Conservation (phyloP, 208 protist genomes). For the Leptomonas seymouri region DNA sequence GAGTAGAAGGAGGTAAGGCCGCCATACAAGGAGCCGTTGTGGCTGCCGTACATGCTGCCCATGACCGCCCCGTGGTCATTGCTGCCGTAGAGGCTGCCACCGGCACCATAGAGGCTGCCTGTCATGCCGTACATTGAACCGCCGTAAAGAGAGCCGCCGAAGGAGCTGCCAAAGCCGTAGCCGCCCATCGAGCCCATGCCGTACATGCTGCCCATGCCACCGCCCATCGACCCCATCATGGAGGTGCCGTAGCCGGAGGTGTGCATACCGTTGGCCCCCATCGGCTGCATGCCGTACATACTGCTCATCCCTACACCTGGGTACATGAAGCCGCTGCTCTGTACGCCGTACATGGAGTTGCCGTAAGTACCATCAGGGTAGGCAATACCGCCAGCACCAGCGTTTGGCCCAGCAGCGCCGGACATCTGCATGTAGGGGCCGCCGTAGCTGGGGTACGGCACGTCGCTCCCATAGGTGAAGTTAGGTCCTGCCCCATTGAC, state of each 20-base stretch:
- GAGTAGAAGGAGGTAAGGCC: constrained; percentile 49
- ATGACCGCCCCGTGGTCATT: constrained; percentile 30
- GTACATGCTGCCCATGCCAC: constrained; percentile 24
- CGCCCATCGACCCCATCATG: constrained; percentile 16
- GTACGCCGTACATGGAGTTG: constrained; percentile 32
- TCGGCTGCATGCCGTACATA: constrained; percentile 29
- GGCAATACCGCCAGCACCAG: neutral
- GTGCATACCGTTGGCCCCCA: constrained; percentile 17
- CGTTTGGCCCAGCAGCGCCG: neutral
- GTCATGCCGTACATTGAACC: constrained; percentile 38
- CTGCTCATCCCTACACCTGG: constrained; percentile 23
- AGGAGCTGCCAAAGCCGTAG: constrained; percentile 31
- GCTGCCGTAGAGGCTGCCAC: constrained; percentile 52
- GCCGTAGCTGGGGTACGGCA: constrained; percentile 1
- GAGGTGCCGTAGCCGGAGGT: constrained; percentile 23
- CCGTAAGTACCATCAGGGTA: neutral
- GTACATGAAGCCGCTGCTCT: constrained; percentile 27
- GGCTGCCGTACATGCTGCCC: constrained; percentile 52
- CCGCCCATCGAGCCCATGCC: constrained; percentile 26
- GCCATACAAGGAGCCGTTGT: constrained; percentile 27
- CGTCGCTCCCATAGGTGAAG: neutral
- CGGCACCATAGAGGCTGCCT: constrained; percentile 44
- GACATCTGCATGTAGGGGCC: constrained; percentile 12
- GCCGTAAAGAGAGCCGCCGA: constrained; percentile 44
- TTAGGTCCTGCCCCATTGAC: neutral